Conservation (phyloP, 2,329 filamentous ascomycete species). For the Apiospora rasikravindrae region DNA sequence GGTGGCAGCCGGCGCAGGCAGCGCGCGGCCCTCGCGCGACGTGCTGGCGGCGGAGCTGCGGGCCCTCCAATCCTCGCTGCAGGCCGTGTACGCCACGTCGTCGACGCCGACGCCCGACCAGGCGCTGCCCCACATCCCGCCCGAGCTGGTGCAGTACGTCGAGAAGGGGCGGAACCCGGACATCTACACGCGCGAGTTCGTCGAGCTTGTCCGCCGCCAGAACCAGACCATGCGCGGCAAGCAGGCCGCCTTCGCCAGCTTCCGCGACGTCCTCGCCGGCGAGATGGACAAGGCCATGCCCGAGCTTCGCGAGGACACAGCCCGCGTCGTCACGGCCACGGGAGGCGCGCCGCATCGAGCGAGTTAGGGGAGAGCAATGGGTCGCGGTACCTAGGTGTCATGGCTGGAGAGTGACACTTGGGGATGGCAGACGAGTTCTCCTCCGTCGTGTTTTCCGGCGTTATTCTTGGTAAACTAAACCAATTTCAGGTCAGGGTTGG, state of each 20-base stretch:
- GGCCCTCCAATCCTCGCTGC: constrained; percentile 46
- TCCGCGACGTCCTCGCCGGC: constrained; percentile 66
- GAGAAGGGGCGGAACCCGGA: constrained; percentile 75
- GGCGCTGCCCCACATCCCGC: constrained; percentile 59
- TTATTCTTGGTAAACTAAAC: not conserved
- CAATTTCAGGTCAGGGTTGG: not conserved
- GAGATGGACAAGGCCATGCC: constrained; percentile 64
- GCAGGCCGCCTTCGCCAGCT: constrained; percentile 62
- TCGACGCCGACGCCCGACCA: constrained; percentile 37
- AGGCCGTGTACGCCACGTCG: constrained; percentile 47
- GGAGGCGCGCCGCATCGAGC: constrained; percentile 34
- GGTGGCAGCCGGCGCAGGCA: constrained; percentile 1
- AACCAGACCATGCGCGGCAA: constrained; percentile 74
- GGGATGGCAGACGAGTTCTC: not conserved
- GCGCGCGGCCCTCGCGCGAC: constrained; percentile 52
- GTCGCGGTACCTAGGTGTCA: not conserved
- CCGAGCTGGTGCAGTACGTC: constrained; percentile 70
- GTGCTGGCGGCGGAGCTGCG: constrained; percentile 60
- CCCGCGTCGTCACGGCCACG: constrained; percentile 54
- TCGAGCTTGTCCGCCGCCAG: constrained; percentile 68
- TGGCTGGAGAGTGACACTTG: not conserved
- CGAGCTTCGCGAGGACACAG: constrained; percentile 61
- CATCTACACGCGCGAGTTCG: constrained; percentile 76
- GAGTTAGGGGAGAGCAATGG: not conserved
- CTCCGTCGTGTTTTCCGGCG: not conserved